phyloP scores from a whole-genome alignment of 2,329 filamentous ascomycete species.

The Coniella vitis region DNA sequence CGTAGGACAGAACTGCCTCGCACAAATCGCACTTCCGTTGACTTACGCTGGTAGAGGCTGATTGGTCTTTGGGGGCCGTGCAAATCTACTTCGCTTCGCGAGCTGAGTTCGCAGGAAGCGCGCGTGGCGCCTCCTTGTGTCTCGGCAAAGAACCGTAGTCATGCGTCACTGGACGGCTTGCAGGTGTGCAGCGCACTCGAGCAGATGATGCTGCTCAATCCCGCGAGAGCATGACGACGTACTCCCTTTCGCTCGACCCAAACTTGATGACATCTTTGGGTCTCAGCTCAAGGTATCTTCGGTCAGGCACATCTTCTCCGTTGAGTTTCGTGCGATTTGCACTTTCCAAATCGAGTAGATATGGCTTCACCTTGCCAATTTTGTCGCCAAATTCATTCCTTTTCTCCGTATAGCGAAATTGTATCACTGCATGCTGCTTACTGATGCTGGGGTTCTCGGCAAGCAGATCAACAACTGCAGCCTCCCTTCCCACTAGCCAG shows the following conservation, averaged over 20 bases:
- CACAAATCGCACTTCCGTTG: neutral
- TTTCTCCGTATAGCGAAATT: constrained; percentile 81
- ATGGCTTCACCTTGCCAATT: constrained; percentile 72
- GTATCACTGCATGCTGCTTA: constrained; percentile 91
- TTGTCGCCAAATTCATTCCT: constrained; percentile 83
- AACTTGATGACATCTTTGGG: constrained; percentile 88
- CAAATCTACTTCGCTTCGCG: neutral
- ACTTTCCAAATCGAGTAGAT: constrained; percentile 88
- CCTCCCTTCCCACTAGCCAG: constrained; percentile 83
- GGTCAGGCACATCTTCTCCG: constrained; percentile 62
- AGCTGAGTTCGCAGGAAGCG: neutral
- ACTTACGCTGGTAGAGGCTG: constrained; percentile 6
- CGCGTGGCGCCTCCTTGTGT: neutral
- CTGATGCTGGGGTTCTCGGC: constrained; percentile 89
- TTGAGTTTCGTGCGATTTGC: constrained; percentile 87
- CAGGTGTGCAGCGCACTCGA: neutral
- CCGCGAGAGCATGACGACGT: constrained; percentile 78
- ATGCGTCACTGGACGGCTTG: neutral
- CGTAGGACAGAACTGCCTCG: neutral
- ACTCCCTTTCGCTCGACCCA: constrained; percentile 83
- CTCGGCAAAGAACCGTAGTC: constrained; percentile 5
- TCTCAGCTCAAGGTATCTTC: constrained; percentile 77
- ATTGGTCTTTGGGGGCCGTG: neutral
- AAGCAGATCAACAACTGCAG: constrained; percentile 71
- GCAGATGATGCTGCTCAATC: constrained; percentile 25